These are phyloP conservation scores for Kuraishia borneana DNA, from an alignment of 805 yeast genomes.

Conservation along the genomic window DNA sequence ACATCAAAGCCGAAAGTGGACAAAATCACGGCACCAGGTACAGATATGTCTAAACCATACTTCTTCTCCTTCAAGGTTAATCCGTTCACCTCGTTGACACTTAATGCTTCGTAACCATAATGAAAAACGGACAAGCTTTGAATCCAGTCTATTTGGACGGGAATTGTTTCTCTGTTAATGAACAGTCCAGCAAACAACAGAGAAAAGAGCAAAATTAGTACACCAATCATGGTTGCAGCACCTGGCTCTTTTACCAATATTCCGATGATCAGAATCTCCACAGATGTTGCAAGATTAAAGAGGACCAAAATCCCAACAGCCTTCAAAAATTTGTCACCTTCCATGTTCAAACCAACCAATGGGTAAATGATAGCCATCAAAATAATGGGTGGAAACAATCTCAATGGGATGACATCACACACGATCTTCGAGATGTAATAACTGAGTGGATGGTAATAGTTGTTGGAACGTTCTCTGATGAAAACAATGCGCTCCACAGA, in stretches of 20 bases:
- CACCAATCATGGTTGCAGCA: conserved; percentile 84
- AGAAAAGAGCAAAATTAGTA: conserved; percentile 72
- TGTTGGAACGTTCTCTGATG: conserved; percentile 87
- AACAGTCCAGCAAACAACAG: conserved; percentile 89
- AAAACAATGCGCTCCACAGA: conserved; percentile 82
- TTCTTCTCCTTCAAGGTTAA: conserved; percentile 77
- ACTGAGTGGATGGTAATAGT: conserved; percentile 80
- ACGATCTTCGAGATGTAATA: conserved; percentile 78
- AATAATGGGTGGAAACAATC: conserved; percentile 87
- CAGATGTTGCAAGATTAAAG: conserved; percentile 79
- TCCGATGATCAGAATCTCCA: conserved; percentile 81
- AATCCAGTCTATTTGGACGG: conserved; percentile 47
- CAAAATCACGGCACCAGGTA: conserved; percentile 95
- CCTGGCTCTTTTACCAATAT: conserved; percentile 82
- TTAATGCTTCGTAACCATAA: conserved; percentile 87
- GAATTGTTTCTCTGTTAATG: conserved; percentile 61
- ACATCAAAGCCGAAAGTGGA: conserved; percentile 93
- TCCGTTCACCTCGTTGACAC: conserved; percentile 87
- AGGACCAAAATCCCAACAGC: conserved; percentile 60
- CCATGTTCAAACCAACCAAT: conserved; percentile 76
- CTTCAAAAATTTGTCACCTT: conserved; percentile 60
- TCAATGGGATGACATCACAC: conserved; percentile 85
- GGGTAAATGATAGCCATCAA: conserved; percentile 80
- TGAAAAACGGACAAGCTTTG: conserved; percentile 87
- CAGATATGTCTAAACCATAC: conserved; percentile 87